These are phyloP conservation scores for Amanita rubescens DNA, from an alignment of 768 basidiomycete genomes.

Conservation along the genomic window DNA sequence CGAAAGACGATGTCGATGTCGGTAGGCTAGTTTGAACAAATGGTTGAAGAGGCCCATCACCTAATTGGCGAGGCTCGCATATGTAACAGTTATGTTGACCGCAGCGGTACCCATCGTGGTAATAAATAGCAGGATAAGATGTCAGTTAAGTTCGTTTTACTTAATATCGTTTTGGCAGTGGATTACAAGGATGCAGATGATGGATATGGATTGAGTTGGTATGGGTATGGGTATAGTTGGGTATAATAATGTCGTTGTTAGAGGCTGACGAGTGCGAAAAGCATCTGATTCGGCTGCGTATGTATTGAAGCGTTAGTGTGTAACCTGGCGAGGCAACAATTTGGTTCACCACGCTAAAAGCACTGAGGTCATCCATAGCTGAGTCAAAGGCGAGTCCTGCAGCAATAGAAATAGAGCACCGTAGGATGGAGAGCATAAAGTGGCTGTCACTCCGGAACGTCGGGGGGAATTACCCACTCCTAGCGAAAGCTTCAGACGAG, in stretches of 20 bases:
- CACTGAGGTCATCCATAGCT: constrained; percentile 54
- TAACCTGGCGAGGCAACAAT: no score
- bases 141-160: not conserved
- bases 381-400: constrained; percentile 64
- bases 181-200: not conserved
- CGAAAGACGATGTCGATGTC: constrained; percentile 22
- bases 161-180: not conserved
- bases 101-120: not conserved
- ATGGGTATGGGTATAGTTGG: no score
- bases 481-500: no score
- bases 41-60: constrained; percentile 2
- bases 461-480: constrained; percentile 40
- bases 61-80: no score
- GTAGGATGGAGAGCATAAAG: constrained; percentile 31
- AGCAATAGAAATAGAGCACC: constrained; percentile 72
- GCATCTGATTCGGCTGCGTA: no score
- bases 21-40: constrained; percentile 6
- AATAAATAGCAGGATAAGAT: not conserved
- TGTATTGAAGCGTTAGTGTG: no score
- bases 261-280: no score
- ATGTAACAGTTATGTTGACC: not conserved
- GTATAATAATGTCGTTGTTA: no score
- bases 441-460: constrained; percentile 62
- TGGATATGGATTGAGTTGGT: not conserved
- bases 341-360: no score